phyloP scores from a whole-genome alignment of 163 green algal genomes.

The Prototheca stagnorum region DNA sequence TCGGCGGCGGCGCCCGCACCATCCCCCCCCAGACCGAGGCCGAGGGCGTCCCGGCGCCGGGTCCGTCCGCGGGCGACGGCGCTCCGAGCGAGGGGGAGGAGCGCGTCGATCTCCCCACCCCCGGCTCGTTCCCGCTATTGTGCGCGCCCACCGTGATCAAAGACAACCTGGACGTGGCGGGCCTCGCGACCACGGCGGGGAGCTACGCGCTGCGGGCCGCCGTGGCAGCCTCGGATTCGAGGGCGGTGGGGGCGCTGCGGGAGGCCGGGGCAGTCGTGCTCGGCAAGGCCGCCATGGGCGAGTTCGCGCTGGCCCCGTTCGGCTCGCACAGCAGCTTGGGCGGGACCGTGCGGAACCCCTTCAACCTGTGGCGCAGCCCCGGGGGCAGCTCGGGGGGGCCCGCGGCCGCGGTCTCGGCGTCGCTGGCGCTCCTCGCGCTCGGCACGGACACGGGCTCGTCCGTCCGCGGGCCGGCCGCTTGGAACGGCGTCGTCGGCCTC shows the following conservation, averaged over 20 bases:
- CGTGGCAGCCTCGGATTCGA: constrained; percentile 6
- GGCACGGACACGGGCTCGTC: constrained; percentile 86
- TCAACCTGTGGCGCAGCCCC: constrained; percentile 9
- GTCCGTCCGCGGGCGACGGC: too few species aligned
- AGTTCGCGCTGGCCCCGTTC: constrained; percentile 27
- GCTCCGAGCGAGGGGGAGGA: neutral
- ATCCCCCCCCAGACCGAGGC: too few species aligned
- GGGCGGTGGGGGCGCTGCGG: constrained; percentile 7
- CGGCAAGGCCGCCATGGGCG: constrained; percentile 30
- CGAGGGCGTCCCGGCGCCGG: too few species aligned
- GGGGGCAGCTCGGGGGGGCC: constrained; percentile 83
- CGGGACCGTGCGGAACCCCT: constrained; percentile 29
- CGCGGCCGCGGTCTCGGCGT: constrained; percentile 73
- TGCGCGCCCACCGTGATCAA: constrained; percentile 31
- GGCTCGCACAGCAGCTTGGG: constrained; percentile 10
- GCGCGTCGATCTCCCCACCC: neutral
- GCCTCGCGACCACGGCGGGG: constrained; percentile 14
- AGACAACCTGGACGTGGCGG: constrained; percentile 30
- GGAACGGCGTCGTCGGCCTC: constrained; percentile 89
- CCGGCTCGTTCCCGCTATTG: constrained; percentile 18
- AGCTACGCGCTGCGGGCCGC: constrained; percentile 16
- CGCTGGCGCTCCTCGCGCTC: constrained; percentile 51
- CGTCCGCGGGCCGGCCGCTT: constrained; percentile 86
- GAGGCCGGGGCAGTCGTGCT: constrained; percentile 20
- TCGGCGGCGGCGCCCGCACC: too few species aligned